phyloP scores from a whole-genome alignment of 768 basidiomycete species.

The Pisolithus orientalis region DNA sequence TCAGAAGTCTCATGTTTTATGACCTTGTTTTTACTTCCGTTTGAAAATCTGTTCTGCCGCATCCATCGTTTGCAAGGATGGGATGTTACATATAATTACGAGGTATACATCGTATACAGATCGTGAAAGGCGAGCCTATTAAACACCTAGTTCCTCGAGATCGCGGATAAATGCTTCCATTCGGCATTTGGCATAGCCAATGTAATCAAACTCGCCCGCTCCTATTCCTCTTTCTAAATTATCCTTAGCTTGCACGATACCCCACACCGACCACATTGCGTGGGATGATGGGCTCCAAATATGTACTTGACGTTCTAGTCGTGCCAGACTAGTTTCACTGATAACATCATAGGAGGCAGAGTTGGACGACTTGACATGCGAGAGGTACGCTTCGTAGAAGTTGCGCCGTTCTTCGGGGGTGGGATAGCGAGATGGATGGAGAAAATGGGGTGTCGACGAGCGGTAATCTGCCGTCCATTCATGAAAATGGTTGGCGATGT shows the following conservation, averaged over 20 bases:
- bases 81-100: too few species aligned
- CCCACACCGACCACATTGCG: conserved; percentile 94
- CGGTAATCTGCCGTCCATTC: conserved; percentile 97
- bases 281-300: conserved; percentile 90
- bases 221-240: conserved; percentile 51
- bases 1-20: conserved; percentile 27
- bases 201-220: conserved; percentile 84
- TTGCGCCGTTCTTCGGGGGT: conserved; percentile 63
- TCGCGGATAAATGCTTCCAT: conserved; percentile 59
- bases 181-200: conserved; percentile 70
- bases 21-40: conserved; percentile 40
- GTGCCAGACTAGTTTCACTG: conserved; percentile 41
- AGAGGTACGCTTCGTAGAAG: conserved; percentile 83
- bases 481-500: conserved; percentile 95
- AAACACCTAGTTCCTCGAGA: conserved; percentile 39
- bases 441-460: conserved; percentile 57
- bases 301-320: conserved; percentile 72
- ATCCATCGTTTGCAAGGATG: conserved; percentile 1
- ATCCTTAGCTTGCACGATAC: conserved; percentile 83
- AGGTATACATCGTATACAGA: too few species aligned
- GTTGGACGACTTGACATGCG: conserved; percentile 34
- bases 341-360: conserved; percentile 12
- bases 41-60: conserved; percentile 28
- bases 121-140: neutral
- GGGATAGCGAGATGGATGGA: conserved; percentile 65